phyloP scores from a whole-genome alignment of 2,329 filamentous ascomycete species.

The Sphaceloma murrayae region DNA sequence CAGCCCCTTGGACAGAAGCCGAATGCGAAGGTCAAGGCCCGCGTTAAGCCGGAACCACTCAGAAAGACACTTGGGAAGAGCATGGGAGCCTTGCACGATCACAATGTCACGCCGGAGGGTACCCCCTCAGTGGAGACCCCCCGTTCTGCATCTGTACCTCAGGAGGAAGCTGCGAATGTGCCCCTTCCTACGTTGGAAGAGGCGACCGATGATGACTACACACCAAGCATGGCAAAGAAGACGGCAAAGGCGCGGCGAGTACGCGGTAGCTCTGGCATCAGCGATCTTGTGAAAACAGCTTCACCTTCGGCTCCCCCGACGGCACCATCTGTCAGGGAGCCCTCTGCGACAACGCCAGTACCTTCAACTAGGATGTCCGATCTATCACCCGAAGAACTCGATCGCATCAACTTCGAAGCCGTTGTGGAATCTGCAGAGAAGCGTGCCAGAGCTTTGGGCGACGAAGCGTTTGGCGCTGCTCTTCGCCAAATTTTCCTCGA shows the following conservation, averaged over 20 bases:
- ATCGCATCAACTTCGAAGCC: slow-evolving; percentile 17
- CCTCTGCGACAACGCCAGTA: slow-evolving; percentile 21
- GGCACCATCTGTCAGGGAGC: slow-evolving; percentile 18
- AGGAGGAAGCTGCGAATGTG: slow-evolving; percentile 28
- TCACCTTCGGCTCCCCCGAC: slow-evolving; percentile 7
- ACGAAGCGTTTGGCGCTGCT: slow-evolving; percentile 32
- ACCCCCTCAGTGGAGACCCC: slow-evolving; percentile 33
- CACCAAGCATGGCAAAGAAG: slow-evolving; percentile 29
- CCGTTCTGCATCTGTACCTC: slow-evolving; percentile 29
- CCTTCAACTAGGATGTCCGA: not conserved
- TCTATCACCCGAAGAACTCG: slow-evolving; percentile 4
- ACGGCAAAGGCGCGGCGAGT: slow-evolving; percentile 23
- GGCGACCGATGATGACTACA: slow-evolving; percentile 40
- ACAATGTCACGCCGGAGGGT: slow-evolving; percentile 38
- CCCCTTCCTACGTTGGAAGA: slow-evolving; percentile 32
- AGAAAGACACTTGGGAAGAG: slow-evolving; percentile 36
- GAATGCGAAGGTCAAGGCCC: slow-evolving; percentile 49
- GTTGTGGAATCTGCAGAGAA: slow-evolving; percentile 36
- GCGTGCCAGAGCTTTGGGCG: slow-evolving; percentile 32
- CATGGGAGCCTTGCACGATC: slow-evolving; percentile 33
- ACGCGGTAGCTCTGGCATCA: slow-evolving; percentile 10
- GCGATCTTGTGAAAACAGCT: slow-evolving; percentile 4
- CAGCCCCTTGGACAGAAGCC: slow-evolving; percentile 67
- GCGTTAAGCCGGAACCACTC: slow-evolving; percentile 36
- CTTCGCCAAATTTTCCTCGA: slow-evolving; percentile 36